Evolutionary conservation across 768 basidiomycete species (phyloP).

Genomic region (Serendipita sp.): DNA sequence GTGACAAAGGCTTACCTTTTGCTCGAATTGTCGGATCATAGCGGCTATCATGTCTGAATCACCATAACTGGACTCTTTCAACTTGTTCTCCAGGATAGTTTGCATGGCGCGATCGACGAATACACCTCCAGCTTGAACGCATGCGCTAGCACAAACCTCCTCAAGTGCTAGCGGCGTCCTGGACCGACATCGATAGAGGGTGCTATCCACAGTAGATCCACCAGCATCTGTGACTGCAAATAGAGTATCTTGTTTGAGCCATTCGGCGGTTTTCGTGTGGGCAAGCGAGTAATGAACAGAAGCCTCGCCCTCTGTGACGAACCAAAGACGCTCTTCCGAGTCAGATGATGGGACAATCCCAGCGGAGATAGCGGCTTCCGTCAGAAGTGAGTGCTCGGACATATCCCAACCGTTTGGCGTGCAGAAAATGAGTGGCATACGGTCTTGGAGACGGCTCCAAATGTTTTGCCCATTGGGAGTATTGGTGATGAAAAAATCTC

Average conservation of each 20-base stretch:
- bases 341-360: neutral
- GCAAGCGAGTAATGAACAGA: constrained; percentile 7
- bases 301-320: constrained; percentile 8
- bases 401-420: constrained; percentile 15
- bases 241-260: neutral
- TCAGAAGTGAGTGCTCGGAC: neutral
- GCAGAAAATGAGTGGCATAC: constrained; percentile 9
- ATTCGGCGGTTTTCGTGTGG: neutral
- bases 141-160: too few relatives aligned
- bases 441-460: neutral
- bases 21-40: neutral
- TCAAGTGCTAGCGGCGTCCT: too few relatives aligned
- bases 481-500: neutral
- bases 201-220: constrained; percentile 7
- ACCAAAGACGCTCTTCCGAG: neutral
- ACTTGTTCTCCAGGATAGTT: neutral
- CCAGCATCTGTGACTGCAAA: neutral
- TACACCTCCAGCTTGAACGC: neutral
- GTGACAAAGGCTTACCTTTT: neutral
- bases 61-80: neutral
- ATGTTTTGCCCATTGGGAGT: constrained; percentile 5
- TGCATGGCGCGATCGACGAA: neutral
- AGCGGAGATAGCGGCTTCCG: neutral
- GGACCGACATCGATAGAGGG: neutral
- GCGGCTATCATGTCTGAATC: neutral